These are phyloP conservation scores for Danielozyma ontarioensis DNA, from an alignment of 805 yeast genomes.

Conservation along the genomic window DNA sequence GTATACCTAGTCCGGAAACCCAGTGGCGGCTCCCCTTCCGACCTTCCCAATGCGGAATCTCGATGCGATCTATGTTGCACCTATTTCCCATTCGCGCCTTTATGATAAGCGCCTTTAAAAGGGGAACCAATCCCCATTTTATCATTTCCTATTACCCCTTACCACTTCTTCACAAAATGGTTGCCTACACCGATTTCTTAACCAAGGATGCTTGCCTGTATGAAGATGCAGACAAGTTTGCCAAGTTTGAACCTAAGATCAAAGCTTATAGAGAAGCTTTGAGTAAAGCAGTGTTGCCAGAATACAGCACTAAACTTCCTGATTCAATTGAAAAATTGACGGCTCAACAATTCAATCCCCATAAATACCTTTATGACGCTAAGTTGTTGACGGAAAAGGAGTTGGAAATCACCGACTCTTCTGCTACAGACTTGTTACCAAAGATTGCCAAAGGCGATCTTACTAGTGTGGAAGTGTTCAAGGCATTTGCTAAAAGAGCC, in stretches of 20 bases:
- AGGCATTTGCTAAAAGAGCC: constrained; percentile 63
- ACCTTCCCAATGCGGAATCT: neutral
- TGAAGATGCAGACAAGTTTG: constrained; percentile 10
- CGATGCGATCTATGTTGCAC: neutral
- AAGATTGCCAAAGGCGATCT: constrained; percentile 44
- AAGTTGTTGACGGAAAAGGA: constrained; percentile 34
- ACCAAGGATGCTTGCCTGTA: constrained; percentile 11
- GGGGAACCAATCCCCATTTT: no score
- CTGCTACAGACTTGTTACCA: constrained; percentile 38
- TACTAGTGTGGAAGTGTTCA: constrained; percentile 47
- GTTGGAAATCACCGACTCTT: constrained; percentile 36
- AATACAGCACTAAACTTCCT: constrained; percentile 29
- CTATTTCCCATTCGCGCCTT: no score
- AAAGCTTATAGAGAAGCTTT: constrained; percentile 29
- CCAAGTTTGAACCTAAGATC: constrained; percentile 10
- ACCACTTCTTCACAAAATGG: constrained; percentile 9
- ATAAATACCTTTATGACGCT: constrained; percentile 28
- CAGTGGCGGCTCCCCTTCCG: no score
- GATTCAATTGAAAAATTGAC: constrained; percentile 28
- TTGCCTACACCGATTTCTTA: constrained; percentile 9
- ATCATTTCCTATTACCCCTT: no score
- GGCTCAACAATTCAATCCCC: constrained; percentile 30
- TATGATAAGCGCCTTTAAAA: no score
- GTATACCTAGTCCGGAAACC: no score
- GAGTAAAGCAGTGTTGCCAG: constrained; percentile 26